Evolutionary conservation across 2,329 filamentous ascomycete species (phyloP).

Genomic region (Alternaria sp.): DNA sequence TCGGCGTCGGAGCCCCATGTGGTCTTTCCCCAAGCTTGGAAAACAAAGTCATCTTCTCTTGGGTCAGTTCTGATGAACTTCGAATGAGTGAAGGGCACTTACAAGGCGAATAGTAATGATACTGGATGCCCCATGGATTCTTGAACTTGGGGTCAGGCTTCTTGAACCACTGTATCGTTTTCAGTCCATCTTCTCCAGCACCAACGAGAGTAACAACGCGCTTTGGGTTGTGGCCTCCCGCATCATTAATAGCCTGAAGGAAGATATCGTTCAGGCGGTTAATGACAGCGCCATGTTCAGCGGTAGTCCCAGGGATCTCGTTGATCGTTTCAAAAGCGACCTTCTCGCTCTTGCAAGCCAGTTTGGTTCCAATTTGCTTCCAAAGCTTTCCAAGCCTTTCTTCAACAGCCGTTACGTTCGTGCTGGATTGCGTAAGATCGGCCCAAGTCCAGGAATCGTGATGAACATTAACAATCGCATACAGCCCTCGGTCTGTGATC

Average conservation of each 20-base stretch:
- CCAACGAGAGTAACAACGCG: constrained; percentile 66
- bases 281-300: constrained; percentile 59
- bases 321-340: constrained; percentile 69
- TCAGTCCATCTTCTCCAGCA: constrained; percentile 59
- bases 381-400: constrained; percentile 65
- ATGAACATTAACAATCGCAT: constrained; percentile 66
- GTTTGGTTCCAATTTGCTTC: constrained; percentile 64
- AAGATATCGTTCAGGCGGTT: constrained; percentile 68
- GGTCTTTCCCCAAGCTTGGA: constrained; percentile 64
- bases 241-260: constrained; percentile 61
- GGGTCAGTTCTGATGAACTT: background rate
- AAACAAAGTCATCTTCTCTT: constrained; percentile 48
- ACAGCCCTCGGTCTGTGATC: constrained; percentile 61
- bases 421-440: constrained; percentile 57
- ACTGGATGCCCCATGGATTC: constrained; percentile 68
- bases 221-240: constrained; percentile 64
- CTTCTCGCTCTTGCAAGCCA: constrained; percentile 63
- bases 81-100: constrained; percentile 32
- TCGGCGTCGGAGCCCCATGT: constrained; percentile 66
- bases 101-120: constrained; percentile 68
- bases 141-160: constrained; percentile 56
- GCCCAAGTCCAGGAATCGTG: constrained; percentile 69
- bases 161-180: constrained; percentile 65
- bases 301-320: constrained; percentile 63
- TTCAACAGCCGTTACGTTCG: constrained; percentile 62